These are phyloP conservation scores for Annulohypoxylon maeteangense DNA, from an alignment of 495 filamentous ascomycete genomes.

Conservation along the genomic window DNA sequence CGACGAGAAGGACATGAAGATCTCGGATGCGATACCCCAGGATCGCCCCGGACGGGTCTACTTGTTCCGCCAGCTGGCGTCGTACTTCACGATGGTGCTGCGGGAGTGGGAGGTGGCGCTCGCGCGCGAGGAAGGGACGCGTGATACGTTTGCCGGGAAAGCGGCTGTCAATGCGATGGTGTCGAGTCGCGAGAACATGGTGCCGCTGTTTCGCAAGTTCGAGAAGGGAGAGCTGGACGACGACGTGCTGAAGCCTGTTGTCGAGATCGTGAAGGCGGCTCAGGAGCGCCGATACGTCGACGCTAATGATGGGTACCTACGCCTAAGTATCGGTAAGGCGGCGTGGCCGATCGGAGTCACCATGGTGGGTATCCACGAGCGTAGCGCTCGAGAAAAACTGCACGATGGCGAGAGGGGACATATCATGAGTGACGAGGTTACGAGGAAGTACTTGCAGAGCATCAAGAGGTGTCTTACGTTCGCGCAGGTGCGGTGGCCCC, in stretches of 20 bases:
- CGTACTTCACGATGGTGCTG: conserved; percentile 93
- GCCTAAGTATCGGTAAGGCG: conserved; percentile 96
- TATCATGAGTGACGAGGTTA: conserved; percentile 96
- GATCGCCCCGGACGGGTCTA: conserved; percentile 68
- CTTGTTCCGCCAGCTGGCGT: conserved; percentile 86
- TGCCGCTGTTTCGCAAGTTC: conserved; percentile 88
- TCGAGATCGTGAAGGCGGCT: conserved; percentile 92
- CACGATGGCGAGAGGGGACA: conserved; percentile 92
- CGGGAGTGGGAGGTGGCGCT: conserved; percentile 87
- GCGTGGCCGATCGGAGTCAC: conserved; percentile 99
- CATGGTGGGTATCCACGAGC: conserved; percentile 99
- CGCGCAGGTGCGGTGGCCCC: conserved; percentile 95
- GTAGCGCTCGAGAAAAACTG: conserved; percentile 92
- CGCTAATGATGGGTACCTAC: conserved; percentile 93
- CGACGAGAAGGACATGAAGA: conserved; percentile 86
- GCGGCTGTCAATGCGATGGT: conserved; percentile 81
- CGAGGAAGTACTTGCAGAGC: conserved; percentile 94
- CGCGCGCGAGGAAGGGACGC: conserved; percentile 64
- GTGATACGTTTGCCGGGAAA: conserved; percentile 79
- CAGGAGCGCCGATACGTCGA: conserved; percentile 93
- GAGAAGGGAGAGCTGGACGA: conserved; percentile 82
- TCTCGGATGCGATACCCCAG: conserved; percentile 68
- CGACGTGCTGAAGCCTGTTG: conserved; percentile 80
- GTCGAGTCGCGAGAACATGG: conserved; percentile 85
- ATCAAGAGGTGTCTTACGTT: conserved; percentile 98